phyloP scores from a whole-genome alignment of 2,329 filamentous ascomycete species.

The Pseudocercospora vitis region DNA sequence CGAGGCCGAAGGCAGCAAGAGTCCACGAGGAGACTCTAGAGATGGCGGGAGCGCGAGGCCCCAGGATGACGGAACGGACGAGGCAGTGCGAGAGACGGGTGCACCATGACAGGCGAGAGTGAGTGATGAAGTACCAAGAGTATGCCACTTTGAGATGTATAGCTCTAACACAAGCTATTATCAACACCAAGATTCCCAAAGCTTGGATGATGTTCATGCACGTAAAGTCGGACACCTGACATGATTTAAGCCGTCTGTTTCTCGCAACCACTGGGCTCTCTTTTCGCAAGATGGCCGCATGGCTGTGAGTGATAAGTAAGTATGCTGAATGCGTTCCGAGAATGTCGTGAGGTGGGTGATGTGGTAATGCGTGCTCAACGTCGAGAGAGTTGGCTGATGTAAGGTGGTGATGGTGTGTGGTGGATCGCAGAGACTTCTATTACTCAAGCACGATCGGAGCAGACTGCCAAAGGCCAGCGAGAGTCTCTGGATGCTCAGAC shows the following conservation, averaged over 20 bases:
- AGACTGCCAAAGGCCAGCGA: slow-evolving; percentile 1
- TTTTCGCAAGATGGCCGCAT: background rate
- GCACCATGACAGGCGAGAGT: background rate
- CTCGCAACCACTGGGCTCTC: background rate
- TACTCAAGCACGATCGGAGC: background rate
- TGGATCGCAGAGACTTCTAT: background rate
- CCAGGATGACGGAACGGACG: background rate
- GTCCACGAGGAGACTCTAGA: background rate
- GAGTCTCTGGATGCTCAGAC: background rate
- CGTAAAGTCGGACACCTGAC: background rate
- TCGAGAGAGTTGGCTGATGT: background rate
- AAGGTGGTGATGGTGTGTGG: background rate
- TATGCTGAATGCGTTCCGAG: slow-evolving; percentile 3
- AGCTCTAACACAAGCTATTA: background rate
- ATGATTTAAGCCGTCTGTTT: background rate
- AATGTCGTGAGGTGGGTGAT: background rate
- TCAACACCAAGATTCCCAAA: slow-evolving; percentile 3
- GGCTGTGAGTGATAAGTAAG: background rate
- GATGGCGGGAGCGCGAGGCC: background rate
- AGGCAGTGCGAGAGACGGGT: background rate
- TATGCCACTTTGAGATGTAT: slow-evolving; percentile 1
- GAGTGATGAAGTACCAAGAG: background rate
- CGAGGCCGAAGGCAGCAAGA: background rate
- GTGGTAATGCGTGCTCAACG: background rate
- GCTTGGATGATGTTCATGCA: background rate